Percentiles rank a stretch among this genome's conserved stretches.
phyloP scores from a whole-genome alignment of 306 rosid genomes.

The Ormosia semicastrata region DNA sequence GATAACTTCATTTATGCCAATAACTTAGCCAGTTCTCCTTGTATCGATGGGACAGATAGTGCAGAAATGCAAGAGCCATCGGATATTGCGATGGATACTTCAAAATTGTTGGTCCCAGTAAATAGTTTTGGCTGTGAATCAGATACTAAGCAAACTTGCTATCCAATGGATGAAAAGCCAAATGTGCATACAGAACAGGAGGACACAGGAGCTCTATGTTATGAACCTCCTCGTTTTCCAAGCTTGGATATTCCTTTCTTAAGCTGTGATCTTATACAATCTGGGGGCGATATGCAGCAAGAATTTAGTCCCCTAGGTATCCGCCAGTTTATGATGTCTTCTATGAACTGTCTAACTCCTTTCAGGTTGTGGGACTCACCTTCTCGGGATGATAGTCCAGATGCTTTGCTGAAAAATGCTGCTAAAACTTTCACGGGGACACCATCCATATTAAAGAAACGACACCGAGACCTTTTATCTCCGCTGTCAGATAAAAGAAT shows the following conservation, averaged over 20 bases:
- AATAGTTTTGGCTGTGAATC: constrained; percentile 58
- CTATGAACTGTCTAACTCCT: constrained; percentile 88
- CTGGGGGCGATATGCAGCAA: constrained; percentile 86
- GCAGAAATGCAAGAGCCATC: constrained; percentile 47
- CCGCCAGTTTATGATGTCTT: constrained; percentile 90
- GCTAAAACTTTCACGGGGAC: constrained; percentile 86
- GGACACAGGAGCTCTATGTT: constrained; percentile 72
- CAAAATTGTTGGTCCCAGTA: constrained; percentile 70
- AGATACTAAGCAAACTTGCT: constrained; percentile 42
- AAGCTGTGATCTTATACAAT: constrained; percentile 90
- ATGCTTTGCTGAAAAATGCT: constrained; percentile 81
- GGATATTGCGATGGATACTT: constrained; percentile 45
- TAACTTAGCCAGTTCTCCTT: constrained; percentile 51
- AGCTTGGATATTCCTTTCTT: constrained; percentile 89
- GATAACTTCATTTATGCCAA: constrained; percentile 57
- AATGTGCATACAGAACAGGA: constrained; percentile 45
- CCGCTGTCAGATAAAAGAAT: constrained; percentile 85
- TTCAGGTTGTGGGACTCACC: constrained; percentile 95
- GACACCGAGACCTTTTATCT: constrained; percentile 75
- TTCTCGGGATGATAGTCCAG: constrained; percentile 69
- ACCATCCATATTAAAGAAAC: constrained; percentile 92
- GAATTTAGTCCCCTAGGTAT: constrained; percentile 98
- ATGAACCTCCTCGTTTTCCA: constrained; percentile 97
- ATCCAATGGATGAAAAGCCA: constrained; percentile 40
- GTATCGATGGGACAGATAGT: constrained; percentile 31